Evolutionary conservation across 345 rosid genomes (phyloP), one percentile per base, ranked within the genome.

Genomic region (Aquilaria yunnanensis): DNA sequence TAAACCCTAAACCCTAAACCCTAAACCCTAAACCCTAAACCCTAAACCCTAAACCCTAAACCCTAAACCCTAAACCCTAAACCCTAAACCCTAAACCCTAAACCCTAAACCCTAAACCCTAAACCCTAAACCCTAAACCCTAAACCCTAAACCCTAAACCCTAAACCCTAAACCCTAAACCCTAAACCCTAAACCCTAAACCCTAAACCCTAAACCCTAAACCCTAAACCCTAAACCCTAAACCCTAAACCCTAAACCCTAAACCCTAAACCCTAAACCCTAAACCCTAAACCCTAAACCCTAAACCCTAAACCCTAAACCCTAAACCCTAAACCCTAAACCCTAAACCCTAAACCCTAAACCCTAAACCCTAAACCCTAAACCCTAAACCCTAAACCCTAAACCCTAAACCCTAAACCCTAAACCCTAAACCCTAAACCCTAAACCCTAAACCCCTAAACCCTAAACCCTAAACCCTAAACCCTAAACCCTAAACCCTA

Each of bases 11-110:
- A 50, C 55, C 69, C 69, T 34, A 48, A 47, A 47, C 46, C 68
- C 61, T 47, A 65, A 65, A 56, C 68, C 68, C 60, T 46, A 65
- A 66, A 49, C 62, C 69, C 56, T 14, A 57, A 65, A 33, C 62
- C 69, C 50, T n/a, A 57, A 65, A 49, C 62, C 69, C 57, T 12
- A 34, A 65, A 48, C 57, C 69, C 49, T 10, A 57, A 66, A 49
- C 62, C 69, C 56, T 11, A 33, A 66, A 49, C 62, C 69, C 56
- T 23, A n/a, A 55, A 55, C 34, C 58, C 58, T 31, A 30, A 55
- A 31, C 34, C 58, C 58, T 31, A 30, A 55, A 31, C 32, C 59
- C 67, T 30, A 2, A 63, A 54, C 37, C 67, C 67, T 33, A 37
- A 55, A 45, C 60, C 68, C 49, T 14, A 49, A 49, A 50, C 69